Evolutionary conservation across 257 asterid genomes (phyloP), one percentile per base, ranked within the genome.

Genomic region (Fraxinus excelsior): DNA sequence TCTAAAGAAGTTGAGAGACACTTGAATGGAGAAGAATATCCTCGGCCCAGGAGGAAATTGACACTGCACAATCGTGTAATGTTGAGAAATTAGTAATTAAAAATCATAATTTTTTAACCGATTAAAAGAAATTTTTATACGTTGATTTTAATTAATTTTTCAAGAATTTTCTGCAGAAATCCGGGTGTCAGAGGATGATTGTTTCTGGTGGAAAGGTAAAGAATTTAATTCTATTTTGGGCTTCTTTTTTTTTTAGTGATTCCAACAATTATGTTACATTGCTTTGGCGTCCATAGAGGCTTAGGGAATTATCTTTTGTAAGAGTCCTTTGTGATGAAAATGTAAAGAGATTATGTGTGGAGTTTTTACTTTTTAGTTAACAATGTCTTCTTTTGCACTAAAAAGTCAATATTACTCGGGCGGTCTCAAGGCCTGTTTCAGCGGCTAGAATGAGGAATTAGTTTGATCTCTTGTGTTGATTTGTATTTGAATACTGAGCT

Each of bases 181-280:
- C 76, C 26, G 21, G 31, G 64, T 71, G 67, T 29, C 85, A 83
- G 71, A 84, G 73, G 85, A 83, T 80, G 90, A 42, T 91, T 67
- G 85, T 88, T 76, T 86, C 79, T 37, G 86, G 80, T 78, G 93
- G 93, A 32, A 86, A 89, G 94, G 96, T 91, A 80, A 81, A 71
- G 0, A 34, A 8, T 42, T 60, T 62, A 62, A 65, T 34, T 74
- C 38, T 34, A 19, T 74, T 56, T 62, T 74, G 58, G 35, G 75
- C 21, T 31, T 37, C 28, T 72, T 37, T 3, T 38, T 38, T 37
- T 3, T 38, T 38, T 32, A 21, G 56, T 29, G 67, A 38, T 66
- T 38, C 49, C n/a, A 74, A 28, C 37, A 62, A 25, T 25, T 23
- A 62, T 62, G 5, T 25, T 21, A 58, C 28, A 56, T 56, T 21